Base-by-base conservation (phyloP, 768 basidiomycete genomes). In the Trametes punicea region DNA sequence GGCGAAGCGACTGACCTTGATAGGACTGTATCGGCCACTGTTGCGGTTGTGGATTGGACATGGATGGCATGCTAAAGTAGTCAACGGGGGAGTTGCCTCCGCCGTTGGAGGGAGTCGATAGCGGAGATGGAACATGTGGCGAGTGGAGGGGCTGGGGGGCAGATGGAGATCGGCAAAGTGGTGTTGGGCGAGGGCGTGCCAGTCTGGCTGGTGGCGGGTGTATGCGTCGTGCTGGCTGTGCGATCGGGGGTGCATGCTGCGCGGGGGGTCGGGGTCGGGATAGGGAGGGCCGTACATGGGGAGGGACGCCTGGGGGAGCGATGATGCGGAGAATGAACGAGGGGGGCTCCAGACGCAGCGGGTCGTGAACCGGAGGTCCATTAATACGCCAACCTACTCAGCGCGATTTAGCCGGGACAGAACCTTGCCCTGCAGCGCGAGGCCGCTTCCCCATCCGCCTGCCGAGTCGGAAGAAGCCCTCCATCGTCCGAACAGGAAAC, bases 261-360 rank as follows among this genome's bases (percentile, higher is more conserved):
- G 58, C 36, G 39, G 58, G 40, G 11, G 23, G 58, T 54, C 38
- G 53, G 38, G 58, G 38, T 25, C 9, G 36, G 41, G 58, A 31
- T 55, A 60, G 48, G 42, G 27, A 6, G 51, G 42, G 45, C 29
- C 36, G 58, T 55, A 60, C 58, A 60, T 60, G 36, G 53, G 45
- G 7, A 42, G 58, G 58, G 49, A 31, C 58, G 53, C 36, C 36
- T 38, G 47, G 48, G 34, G 57, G 51, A 47, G 20, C 49, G 58
- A 50, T 60, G 53, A 33, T 51, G 58, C 58, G 58, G 58, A 60
- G 58, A 55, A 18, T 55, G 57, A 59, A 55, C 47, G 52, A 34
- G 44, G 58, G 57, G 51, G 58, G 46, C 33, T 16, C 13, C 38
- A 29, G 29, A 39, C 50, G 50, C 48, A 27, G 58, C 54, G 58